Evolutionary conservation across 2,329 filamentous ascomycete species (phyloP), one percentile per base, ranked within the genome.

Genomic region (Aspergillus eucalypticola): DNA sequence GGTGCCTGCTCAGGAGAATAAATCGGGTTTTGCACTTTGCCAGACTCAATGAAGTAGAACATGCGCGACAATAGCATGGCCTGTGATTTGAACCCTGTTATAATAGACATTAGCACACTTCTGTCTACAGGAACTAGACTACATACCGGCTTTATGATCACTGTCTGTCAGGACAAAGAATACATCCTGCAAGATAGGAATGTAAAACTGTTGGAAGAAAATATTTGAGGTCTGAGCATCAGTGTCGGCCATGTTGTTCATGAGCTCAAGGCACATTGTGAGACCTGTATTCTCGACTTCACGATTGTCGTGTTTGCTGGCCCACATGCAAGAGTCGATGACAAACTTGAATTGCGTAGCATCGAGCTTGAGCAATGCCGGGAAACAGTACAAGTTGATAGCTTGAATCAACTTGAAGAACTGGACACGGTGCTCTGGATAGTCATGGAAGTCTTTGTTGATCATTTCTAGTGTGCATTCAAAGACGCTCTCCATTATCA

Each of bases 401-500:
- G 94, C 91, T 67, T 96, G 87, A 39, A 99, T 84, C 23, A 99
- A 86, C 78, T 96, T 97, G 85, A 99, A 99, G 79, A 99, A 99
- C 77, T 98, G 94, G n/a, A 99, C 95, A 60, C 96, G 90, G 75
- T 99, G 95, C 76, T 99, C 95, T 0, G 95, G 95, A 76, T 96
- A 99, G 75, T 99, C 95, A 50, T 96, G 97, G 78, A 99, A 99
- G 78, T 99, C 95, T 81, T 99, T 99, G 86, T 98, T 99, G 81
- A 99, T 99, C 95, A 99, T 99, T 71, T 96, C 92, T 59, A 99
- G 83, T 3, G 95, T 99, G 82, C 94, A 98, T 78, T 98, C 94
- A 71, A 99, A 99, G 25, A 99, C 92, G 67, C 94, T 96, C 77
- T 98, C 93, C 91, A 99, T 96, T 72, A 99, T 98, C 52, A 89